These are phyloP conservation scores for Clathrus columnatus DNA, from an alignment of 768 basidiomycete genomes.

Conservation along the genomic window DNA sequence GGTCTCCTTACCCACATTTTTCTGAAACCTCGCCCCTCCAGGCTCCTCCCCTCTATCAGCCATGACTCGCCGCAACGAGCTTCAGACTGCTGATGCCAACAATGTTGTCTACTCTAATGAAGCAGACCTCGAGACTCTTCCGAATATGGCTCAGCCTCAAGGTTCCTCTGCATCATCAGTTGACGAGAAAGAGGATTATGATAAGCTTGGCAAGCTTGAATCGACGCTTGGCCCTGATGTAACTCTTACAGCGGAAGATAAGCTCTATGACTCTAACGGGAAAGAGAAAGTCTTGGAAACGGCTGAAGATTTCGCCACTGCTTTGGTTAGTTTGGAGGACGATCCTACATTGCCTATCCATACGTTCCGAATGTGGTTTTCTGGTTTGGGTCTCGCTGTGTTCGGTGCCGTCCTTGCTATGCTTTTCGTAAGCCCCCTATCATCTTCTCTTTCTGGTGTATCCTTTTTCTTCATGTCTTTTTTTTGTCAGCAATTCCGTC, in stretches of 20 bases:
- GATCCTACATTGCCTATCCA: background rate
- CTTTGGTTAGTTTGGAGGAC: background rate
- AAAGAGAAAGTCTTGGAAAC: background rate
- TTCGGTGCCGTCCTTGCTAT: background rate
- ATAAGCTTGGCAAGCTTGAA: background rate
- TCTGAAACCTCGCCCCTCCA: no score
- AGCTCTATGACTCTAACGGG: background rate
- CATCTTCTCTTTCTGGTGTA: background rate
- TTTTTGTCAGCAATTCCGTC: conserved; percentile 16
- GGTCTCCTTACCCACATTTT: no score
- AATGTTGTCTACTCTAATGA: background rate
- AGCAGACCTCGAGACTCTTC: background rate
- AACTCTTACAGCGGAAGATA: background rate
- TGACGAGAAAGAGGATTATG: background rate
- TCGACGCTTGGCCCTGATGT: background rate
- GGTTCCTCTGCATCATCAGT: background rate
- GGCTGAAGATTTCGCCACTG: background rate
- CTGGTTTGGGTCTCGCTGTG: background rate
- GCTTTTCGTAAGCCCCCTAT: conserved; percentile 2
- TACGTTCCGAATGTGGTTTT: conserved; percentile 2
- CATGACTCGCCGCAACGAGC: background rate
- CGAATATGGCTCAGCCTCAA: background rate
- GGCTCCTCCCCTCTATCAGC: no score
- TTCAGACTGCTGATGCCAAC: background rate
- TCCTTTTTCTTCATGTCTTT: background rate